Conservation (phyloP, 768 basidiomycete species). For the Amanita fuliginea region DNA sequence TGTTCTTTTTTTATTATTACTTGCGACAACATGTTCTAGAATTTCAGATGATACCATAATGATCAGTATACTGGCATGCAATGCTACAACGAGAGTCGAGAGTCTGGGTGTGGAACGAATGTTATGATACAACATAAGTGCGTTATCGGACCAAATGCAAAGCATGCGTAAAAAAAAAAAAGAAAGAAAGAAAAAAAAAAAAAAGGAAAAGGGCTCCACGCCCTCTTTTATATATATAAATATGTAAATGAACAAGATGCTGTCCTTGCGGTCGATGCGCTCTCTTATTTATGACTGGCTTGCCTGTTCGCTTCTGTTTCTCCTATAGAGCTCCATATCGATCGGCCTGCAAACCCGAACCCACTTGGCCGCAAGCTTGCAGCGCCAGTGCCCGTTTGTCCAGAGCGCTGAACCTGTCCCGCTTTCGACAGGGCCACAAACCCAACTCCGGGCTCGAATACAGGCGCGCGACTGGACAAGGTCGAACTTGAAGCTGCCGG, state of each 20-base stretch:
- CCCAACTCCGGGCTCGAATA: constrained; percentile 35
- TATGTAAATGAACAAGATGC: constrained; percentile 1
- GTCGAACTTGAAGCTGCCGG: constrained; percentile 16
- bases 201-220: background rate
- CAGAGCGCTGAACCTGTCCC: no score
- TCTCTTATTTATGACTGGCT: background rate
- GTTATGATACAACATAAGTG: background rate
- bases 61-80: background rate
- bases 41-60: background rate
- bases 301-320: background rate
- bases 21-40: background rate
- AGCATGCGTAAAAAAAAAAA: background rate
- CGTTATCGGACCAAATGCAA: background rate
- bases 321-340: background rate
- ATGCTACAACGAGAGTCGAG: background rate
- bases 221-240: background rate
- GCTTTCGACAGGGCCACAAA: background rate
- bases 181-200: background rate
- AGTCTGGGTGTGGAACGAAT: background rate
- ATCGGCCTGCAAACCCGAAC: background rate
- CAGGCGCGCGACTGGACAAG: constrained; percentile 37
- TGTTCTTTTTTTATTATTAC: background rate
- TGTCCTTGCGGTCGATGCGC: background rate
- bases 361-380: background rate
- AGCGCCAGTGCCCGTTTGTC: background rate